phyloP scores from a whole-genome alignment of 1,284 basidiomycete genomes.

The Malassezia equina region DNA sequence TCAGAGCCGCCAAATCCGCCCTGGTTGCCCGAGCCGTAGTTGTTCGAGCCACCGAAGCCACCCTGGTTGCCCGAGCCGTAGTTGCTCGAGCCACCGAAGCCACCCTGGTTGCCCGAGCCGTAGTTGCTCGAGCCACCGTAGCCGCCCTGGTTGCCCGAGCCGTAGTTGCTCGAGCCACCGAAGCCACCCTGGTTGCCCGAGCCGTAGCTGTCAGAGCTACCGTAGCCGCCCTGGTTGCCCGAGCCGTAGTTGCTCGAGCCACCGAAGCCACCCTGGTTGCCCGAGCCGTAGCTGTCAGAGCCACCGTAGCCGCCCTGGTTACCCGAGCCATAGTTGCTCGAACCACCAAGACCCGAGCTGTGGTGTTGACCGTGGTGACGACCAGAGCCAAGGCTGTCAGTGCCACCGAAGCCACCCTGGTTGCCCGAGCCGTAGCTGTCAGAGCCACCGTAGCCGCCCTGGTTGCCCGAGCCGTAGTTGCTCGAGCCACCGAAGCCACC shows the following conservation, averaged over 20 bases:
- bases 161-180: constrained; percentile 12
- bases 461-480: background rate
- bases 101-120: constrained; percentile 1
- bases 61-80: background rate
- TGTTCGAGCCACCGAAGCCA: constrained; percentile 1
- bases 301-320: constrained; percentile 4
- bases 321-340: background rate
- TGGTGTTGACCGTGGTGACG: no score
- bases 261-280: background rate
- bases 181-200: background rate
- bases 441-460: constrained; percentile 11
- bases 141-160: constrained; percentile 11
- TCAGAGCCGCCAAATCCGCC: background rate
- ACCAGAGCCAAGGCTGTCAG: constrained; percentile 14
- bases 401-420: constrained; percentile 3
- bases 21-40: background rate
- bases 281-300: constrained; percentile 13
- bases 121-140: constrained; percentile 14
- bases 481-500: background rate
- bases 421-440: background rate
- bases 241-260: constrained; percentile 1
- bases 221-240: constrained; percentile 11
- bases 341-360: background rate
- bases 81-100: constrained; percentile 16
- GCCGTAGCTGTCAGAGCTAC: constrained; percentile 6